These are phyloP conservation scores for Oenanthe javanica DNA, from an alignment of 140 eudicot species.

Conservation along the genomic window DNA sequence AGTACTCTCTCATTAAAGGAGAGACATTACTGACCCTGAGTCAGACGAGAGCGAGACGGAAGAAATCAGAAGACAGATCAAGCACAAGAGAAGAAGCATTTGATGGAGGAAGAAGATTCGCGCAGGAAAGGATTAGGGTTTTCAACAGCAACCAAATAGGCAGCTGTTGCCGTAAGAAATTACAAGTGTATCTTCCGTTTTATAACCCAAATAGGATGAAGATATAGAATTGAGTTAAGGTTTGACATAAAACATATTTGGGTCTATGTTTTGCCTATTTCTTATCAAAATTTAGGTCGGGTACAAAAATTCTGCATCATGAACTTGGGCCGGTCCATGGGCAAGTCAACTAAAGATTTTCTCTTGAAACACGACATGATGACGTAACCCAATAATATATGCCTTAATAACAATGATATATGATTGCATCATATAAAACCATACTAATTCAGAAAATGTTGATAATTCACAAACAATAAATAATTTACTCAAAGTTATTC, in stretches of 20 bases:
- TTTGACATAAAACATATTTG: background rate
- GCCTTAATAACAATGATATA: background rate
- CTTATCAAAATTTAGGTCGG: background rate
- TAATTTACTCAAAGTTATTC: background rate
- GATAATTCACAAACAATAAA: background rate
- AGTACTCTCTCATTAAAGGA: background rate
- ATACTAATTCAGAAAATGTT: background rate
- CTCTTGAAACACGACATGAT: background rate
- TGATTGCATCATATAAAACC: background rate
- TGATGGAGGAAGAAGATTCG: background rate
- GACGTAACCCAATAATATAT: background rate
- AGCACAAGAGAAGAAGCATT: background rate
- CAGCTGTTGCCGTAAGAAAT: background rate
- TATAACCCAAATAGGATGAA: background rate
- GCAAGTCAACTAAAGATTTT: background rate
- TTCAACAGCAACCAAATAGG: background rate
- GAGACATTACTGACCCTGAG: background rate
- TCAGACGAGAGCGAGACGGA: background rate
- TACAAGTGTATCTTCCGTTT: background rate
- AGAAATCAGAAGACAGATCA: background rate
- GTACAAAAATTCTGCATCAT: background rate
- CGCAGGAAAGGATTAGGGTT: background rate
- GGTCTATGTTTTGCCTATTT: background rate
- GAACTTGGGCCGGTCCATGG: background rate
- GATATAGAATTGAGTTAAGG: background rate